These are phyloP conservation scores for Paramecium sonneborni DNA, from an alignment of 73 alveolate genomes.

Conservation along the genomic window DNA sequence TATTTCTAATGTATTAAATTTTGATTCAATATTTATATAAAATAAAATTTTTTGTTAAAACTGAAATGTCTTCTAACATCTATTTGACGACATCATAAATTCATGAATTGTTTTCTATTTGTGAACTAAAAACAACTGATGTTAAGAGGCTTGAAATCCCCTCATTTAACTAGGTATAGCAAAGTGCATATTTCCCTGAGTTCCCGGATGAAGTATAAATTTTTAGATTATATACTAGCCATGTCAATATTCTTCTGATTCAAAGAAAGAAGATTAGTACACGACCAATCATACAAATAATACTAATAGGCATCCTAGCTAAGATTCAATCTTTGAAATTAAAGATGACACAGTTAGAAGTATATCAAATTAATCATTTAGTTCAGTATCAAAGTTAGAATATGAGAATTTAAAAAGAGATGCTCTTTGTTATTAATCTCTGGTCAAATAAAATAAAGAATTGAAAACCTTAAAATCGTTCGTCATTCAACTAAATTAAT, in stretches of 20 bases:
- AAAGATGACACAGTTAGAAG: background rate
- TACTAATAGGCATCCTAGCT: background rate
- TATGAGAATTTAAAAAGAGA: background rate
- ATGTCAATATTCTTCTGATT: background rate
- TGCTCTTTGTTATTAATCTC: background rate
- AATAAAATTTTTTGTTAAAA: background rate
- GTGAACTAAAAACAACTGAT: background rate
- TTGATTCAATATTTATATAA: too few species aligned
- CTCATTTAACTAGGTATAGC: background rate
- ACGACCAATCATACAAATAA: background rate
- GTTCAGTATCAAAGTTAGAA: constrained; percentile 5
- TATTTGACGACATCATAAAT: background rate
- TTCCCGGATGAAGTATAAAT: background rate
- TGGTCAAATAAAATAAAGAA: background rate
- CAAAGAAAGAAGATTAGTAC: background rate
- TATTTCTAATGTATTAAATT: too few species aligned
- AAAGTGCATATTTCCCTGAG: background rate
- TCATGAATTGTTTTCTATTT: background rate
- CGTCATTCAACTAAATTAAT: background rate
- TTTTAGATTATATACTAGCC: background rate
- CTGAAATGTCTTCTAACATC: background rate
- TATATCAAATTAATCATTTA: background rate
- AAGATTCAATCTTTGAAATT: background rate
- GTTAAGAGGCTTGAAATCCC: background rate
- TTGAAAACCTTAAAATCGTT: background rate